Evolutionary conservation across 257 asterid species (phyloP), one percentile per base, ranked within the genome.

Genomic region (Solanum chmielewskii): DNA sequence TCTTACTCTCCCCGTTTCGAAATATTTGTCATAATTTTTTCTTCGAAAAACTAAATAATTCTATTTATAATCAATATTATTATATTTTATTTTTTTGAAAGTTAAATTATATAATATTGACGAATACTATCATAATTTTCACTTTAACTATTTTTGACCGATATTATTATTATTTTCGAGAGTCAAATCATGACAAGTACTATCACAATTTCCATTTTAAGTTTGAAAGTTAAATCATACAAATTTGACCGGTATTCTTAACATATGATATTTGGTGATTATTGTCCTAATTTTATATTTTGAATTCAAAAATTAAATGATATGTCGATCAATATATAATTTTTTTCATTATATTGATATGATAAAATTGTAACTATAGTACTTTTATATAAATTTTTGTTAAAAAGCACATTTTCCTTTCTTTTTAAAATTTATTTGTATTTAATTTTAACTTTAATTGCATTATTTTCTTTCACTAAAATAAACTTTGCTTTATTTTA

Each of bases 11-110:
- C 4, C 8, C 66, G 25, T n/a, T n/a, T 12, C 33, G 9, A 64
- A 25, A 25, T 66, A 25, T 35, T 25, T 25, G 20, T 66, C 10
- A 66, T 18, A 25, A 66, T 5, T 66, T 66, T 5, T 11, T 66
- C 2, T 0, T 6, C 7, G 7, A 6, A 5, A 25, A 12, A 25
- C 1, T 12, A 6, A 25, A 11, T 2, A 25, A 25, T 6, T 11
- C 2, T 5, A 64, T 1, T 25, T 64, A 25, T 66, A 4, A 12
- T 1, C 0, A 12, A 25, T 64, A 64, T 64, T 47, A 0, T 47
- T 5, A 2, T 2, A 2, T 2, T 16, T 25, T 11, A n/a, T n/a
- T 4, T n/a, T 64, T 11, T 0, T 1, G 2, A 25, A 12, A n/a
- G 33, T 11, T 20, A 25, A 66, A 66, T 27, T 8, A 25, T 66